phyloP scores from a whole-genome alignment of 2,329 filamentous ascomycete genomes.

The Cladorrhinum sp. region DNA sequence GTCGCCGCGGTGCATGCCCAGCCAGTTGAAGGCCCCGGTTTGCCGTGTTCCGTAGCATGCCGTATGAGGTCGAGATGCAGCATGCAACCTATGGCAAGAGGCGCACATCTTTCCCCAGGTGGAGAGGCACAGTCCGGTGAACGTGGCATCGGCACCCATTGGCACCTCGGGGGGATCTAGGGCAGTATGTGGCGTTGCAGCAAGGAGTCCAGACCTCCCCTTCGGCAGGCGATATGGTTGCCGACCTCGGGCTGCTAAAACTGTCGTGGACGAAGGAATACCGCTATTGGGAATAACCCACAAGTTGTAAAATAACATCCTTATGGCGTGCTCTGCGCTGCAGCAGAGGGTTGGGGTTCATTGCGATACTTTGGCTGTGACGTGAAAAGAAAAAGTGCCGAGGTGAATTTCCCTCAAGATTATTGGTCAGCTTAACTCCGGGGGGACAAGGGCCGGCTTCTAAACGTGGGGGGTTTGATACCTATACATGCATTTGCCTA shows the following conservation, averaged over 20 bases:
- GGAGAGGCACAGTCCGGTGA: not conserved
- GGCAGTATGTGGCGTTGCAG: not conserved
- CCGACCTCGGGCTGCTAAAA: not conserved
- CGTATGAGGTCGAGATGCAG: not conserved
- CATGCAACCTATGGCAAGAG: not conserved
- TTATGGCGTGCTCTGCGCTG: not conserved
- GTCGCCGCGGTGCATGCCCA: not conserved
- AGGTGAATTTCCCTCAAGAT: not conserved
- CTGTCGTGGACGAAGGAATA: not conserved
- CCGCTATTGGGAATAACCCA: not conserved
- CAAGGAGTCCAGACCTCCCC: not conserved
- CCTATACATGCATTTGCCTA: not conserved
- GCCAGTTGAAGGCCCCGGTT: not conserved
- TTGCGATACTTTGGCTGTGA: not conserved
- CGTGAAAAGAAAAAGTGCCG: not conserved
- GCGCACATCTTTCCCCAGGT: not conserved
- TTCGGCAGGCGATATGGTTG: not conserved
- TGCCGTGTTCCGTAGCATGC: not conserved
- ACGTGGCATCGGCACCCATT: not conserved
- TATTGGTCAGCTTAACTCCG: constrained; percentile 2
- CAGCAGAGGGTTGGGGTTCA: not conserved
- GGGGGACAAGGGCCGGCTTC: not conserved
- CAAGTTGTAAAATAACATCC: not conserved
- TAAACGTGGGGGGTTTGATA: not conserved
- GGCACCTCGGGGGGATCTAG: not conserved